These are phyloP conservation scores for Babesia ovata DNA, from an alignment of 169 alveolate genomes.

Conservation along the genomic window DNA sequence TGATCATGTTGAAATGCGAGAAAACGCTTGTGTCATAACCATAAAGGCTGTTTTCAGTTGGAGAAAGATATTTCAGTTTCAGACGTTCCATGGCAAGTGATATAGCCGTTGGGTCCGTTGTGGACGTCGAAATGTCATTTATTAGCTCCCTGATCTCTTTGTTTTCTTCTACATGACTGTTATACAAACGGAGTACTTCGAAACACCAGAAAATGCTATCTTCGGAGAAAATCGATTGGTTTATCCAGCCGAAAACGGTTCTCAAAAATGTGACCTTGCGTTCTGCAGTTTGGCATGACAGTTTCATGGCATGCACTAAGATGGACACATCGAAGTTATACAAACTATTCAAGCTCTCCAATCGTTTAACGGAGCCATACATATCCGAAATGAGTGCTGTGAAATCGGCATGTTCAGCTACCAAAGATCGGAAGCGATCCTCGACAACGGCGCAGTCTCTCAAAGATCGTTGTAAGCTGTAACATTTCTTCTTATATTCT, in stretches of 20 bases:
- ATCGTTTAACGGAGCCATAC: slow-evolving; percentile 80
- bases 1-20: slow-evolving; percentile 60
- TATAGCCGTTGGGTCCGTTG: slow-evolving; percentile 58
- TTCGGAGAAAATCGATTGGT: slow-evolving; percentile 47
- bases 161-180: slow-evolving; percentile 4
- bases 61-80: slow-evolving; percentile 47
- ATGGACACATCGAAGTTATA: slow-evolving; percentile 92
- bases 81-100: slow-evolving; percentile 38
- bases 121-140: slow-evolving; percentile 52
- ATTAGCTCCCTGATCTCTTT: slow-evolving; percentile 31
- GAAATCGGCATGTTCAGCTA: slow-evolving; percentile 84
- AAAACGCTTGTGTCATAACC: slow-evolving; percentile 9
- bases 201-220: slow-evolving; percentile 34
- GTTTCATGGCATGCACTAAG: slow-evolving; percentile 88
- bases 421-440: slow-evolving; percentile 89
- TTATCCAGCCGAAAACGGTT: slow-evolving; percentile 58
- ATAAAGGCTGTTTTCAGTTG: background rate
- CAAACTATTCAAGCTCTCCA: slow-evolving; percentile 88
- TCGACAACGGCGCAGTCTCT: slow-evolving; percentile 91
- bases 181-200: slow-evolving; percentile 13
- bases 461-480: slow-evolving; percentile 89
- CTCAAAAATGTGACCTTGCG: slow-evolving; percentile 55
- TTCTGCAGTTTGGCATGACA: slow-evolving; percentile 51
- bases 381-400: slow-evolving; percentile 89
- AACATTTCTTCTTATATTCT: slow-evolving; percentile 91